These are phyloP conservation scores for Syzygium syzygioides DNA, from an alignment of 441 rosid species.

Conservation along the genomic window DNA sequence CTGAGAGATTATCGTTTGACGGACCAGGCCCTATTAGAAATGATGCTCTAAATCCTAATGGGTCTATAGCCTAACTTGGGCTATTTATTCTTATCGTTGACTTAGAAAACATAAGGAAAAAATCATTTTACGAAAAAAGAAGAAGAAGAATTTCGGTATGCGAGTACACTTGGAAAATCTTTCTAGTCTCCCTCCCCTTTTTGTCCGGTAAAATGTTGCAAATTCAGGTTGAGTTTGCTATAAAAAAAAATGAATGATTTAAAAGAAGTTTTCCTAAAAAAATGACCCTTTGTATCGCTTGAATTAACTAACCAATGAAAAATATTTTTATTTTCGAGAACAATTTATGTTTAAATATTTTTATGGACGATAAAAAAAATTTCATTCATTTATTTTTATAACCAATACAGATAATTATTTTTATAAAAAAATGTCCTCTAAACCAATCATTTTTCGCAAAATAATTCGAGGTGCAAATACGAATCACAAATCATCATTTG, in stretches of 20 bases:
- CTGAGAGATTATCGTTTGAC: neutral
- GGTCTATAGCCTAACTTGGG: neutral
- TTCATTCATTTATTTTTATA: no score
- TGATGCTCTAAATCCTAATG: neutral
- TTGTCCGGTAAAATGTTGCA: neutral
- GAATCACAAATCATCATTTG: neutral
- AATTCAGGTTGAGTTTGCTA: accelerated
- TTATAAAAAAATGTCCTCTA: no score
- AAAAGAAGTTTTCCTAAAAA: accelerated
- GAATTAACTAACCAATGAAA: neutral
- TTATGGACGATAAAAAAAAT: neutral
- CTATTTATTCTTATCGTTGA: neutral
- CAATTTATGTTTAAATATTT: neutral
- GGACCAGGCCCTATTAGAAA: neutral
- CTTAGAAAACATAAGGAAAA: neutral
- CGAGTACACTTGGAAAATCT: neutral
- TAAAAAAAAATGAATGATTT: accelerated
- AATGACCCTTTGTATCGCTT: accelerated
- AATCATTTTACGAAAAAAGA: neutral
- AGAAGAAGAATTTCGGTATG: accelerated
- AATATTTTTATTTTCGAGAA: neutral
- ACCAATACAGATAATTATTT: no score
- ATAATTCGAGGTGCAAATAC: neutral
- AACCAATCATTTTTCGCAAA: no score
- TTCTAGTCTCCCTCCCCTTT: accelerated